Evolutionary conservation across 345 rosid species (phyloP).

Genomic region (Erucastrum elatum): DNA sequence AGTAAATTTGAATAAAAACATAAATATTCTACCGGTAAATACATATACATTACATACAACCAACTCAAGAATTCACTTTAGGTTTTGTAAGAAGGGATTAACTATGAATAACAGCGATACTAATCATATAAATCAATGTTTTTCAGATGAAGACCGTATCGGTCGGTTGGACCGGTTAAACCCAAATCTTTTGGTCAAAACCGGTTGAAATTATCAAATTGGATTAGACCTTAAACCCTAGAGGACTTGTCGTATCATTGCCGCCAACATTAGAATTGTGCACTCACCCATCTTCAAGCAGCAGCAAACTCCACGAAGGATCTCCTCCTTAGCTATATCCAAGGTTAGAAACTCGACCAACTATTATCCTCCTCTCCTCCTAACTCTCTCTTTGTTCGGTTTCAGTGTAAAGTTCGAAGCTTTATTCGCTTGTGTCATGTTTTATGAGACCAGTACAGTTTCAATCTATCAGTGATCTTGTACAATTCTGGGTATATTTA

Average conservation of each 20-base stretch:
- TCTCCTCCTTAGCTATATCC: constrained; percentile 19
- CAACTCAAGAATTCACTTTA: too few species aligned
- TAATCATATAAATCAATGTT: not conserved
- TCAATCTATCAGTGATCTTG: not conserved
- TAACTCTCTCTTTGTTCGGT: not conserved
- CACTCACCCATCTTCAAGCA: constrained; percentile 19
- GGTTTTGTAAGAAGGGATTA: too few species aligned
- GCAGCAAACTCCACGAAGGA: constrained; percentile 1
- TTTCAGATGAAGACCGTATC: not conserved
- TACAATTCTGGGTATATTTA: not conserved
- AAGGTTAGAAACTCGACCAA: constrained; percentile 11
- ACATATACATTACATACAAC: too few species aligned
- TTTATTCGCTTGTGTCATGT: not conserved
- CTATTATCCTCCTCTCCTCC: not conserved
- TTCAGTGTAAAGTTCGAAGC: constrained; percentile 15
- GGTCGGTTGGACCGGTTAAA: not conserved
- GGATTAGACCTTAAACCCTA: constrained; percentile 14
- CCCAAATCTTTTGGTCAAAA: not conserved
- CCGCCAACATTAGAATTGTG: constrained; percentile 17
- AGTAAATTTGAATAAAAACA: not conserved
- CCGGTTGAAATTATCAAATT: not conserved
- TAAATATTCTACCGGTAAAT: too few species aligned
- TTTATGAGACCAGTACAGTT: constrained; percentile 13
- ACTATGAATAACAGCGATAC: too few species aligned
- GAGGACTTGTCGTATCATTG: not conserved